Evolutionary conservation across 257 asterid genomes (phyloP), one percentile per base, ranked within the genome.

Genomic region (Orobanche coerulescens): DNA sequence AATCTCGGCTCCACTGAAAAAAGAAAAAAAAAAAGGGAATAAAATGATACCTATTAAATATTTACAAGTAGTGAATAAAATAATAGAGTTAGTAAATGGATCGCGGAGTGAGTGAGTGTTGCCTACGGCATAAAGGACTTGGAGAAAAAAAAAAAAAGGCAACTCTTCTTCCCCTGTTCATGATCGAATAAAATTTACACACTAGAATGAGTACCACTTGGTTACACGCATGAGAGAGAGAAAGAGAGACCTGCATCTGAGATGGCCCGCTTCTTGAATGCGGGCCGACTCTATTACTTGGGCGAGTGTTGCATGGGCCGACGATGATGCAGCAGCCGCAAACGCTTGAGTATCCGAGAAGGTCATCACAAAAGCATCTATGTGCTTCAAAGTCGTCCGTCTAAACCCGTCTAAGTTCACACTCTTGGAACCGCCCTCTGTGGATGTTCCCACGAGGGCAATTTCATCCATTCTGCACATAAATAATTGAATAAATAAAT

Each of bases 181-280:
- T n/a, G n/a, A n/a, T n/a, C n/a, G n/a, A n/a, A n/a, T n/a, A n/a
- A n/a, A n/a, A n/a, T n/a, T n/a, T n/a, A n/a, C n/a, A n/a, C n/a
- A n/a, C n/a, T n/a, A n/a, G n/a, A n/a, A n/a, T n/a, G n/a, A n/a
- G n/a, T n/a, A n/a, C n/a, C n/a, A n/a, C n/a, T n/a, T n/a, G n/a
- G n/a, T n/a, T n/a, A n/a, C n/a, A n/a, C n/a, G n/a, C 7, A 30
- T 2, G 20, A 42, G 49, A 42, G 49, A 15, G 39, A 20, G 62
- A 44, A 26, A 24, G 36, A 43, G 61, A 53, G 55, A 87, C 96
- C 95, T 87, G 95, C 96, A 87, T 81, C 96, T 81, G 15, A 87
- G 89, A 81, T 84, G 94, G 52, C 91, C 88, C 0, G 91, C 94
- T 79, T 87, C 96, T 62, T 77, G 88, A 71, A 87, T 87, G n/a